Evolutionary conservation across 108 stramenopile genomes (phyloP), one percentile per base, ranked within the genome.

Genomic region (Schizochytrium sp.): DNA sequence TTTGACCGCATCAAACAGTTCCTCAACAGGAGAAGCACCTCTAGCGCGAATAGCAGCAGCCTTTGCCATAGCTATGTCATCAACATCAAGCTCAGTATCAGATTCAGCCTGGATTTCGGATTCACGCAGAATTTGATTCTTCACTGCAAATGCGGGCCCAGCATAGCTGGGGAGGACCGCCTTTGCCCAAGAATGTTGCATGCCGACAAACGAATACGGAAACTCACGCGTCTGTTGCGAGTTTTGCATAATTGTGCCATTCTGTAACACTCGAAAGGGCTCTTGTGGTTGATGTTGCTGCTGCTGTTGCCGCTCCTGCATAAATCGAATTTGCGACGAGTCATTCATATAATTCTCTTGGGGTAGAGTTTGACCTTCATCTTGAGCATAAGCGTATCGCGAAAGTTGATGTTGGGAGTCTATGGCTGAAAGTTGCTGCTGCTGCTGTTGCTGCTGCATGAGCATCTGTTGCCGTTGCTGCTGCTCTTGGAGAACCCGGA

Each of bases 141-240:
- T 69, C 19, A 44, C 64, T 44, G 28, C 28, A 44, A 44, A 44
- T 8, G 64, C 64, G 1, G 64, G 64, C 0, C 64, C 64, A 0
- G 64, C 64, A 0, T 69, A 69, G 10, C 64, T 44, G 64, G 64
- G 64, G 7, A 69, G 15, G 28, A 69, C 44, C 10, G 64, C 64
- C 28, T 69, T 69, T 38, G 64, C 64, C 64, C 64, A 69, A 8
- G 64, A 69, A 44, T 69, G 64, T 15, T 69, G 64, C 64, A 69
- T 69, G 64, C 64, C 64, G 42, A 69, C 64, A 44, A 69, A 69
- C 0, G 64, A 69, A 15, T 69, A 69, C 64, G 64, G 64, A 69
- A 69, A 69, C 1, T 7, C 64, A 8, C 64, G 42, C 19, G 19
- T 69, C 64, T 38, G 5, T 8, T 38, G 64, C 12, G 44, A 44